phyloP scores from a whole-genome alignment of 1,139 yeast species.

The Geotrichum carabidarum region DNA sequence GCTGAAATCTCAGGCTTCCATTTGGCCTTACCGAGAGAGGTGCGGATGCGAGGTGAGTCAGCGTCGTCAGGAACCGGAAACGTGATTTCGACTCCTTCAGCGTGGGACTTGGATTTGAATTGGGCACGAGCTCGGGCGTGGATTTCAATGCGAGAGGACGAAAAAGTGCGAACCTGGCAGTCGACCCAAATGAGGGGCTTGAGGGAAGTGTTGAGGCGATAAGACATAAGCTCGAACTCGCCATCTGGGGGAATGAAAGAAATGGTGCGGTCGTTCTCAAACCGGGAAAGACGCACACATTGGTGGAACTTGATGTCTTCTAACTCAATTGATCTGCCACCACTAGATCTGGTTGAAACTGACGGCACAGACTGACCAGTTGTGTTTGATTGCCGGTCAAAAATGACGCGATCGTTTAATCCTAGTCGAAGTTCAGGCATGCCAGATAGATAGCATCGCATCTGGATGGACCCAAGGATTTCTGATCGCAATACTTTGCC shows the following conservation, averaged over 20 bases:
- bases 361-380: slow-evolving; percentile 34
- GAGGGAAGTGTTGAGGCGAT: slow-evolving; percentile 77
- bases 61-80: slow-evolving; percentile 97
- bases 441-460: slow-evolving; percentile 85
- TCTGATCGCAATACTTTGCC: slow-evolving; percentile 92
- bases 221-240: slow-evolving; percentile 84
- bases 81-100: slow-evolving; percentile 81
- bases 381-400: slow-evolving; percentile 43
- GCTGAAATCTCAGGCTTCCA: slow-evolving; percentile 86
- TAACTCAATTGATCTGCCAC: slow-evolving; percentile 44
- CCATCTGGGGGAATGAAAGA: slow-evolving; percentile 94
- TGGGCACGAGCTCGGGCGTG: slow-evolving; percentile 80
- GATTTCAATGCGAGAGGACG: slow-evolving; percentile 85
- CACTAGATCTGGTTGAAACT: slow-evolving; percentile 22
- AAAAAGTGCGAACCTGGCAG: slow-evolving; percentile 54
- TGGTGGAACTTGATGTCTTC: slow-evolving; percentile 96
- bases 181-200: slow-evolving; percentile 90
- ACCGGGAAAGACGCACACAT: slow-evolving; percentile 79
- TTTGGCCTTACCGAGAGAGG: slow-evolving; percentile 80
- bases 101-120: slow-evolving; percentile 86
- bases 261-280: slow-evolving; percentile 79
- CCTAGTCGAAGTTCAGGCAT: slow-evolving; percentile 97
- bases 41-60: slow-evolving; percentile 82
- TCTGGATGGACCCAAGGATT: slow-evolving; percentile 80
- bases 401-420: slow-evolving; percentile 81